Conservation (phyloP, 108 stramenopile species). For the Cylindrotheca fusiformis region DNA sequence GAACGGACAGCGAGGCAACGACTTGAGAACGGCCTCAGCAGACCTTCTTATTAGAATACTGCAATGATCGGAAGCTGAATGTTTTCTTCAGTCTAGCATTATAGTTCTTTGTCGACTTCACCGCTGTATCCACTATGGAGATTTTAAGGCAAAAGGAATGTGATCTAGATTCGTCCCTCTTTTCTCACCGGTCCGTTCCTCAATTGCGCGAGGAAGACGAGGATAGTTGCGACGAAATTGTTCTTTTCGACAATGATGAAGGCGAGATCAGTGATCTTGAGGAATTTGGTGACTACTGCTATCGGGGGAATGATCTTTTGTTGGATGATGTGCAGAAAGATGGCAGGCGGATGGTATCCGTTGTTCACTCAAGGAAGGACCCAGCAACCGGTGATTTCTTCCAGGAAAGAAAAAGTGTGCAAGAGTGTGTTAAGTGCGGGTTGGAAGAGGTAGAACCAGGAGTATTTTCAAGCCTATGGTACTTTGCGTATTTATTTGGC, state of each 20-base stretch:
- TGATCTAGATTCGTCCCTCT: too few species aligned
- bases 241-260: conserved; percentile 16
- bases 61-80: too few species aligned
- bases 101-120: too few species aligned
- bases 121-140: too few species aligned
- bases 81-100: too few species aligned
- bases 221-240: conserved; percentile 15
- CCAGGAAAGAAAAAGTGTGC: conserved; percentile 9
- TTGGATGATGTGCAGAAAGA: conserved; percentile 3
- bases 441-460: conserved; percentile 25
- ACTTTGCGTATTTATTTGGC: conserved; percentile 21
- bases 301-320: conserved; percentile 1
- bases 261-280: background rate
- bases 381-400: conserved; percentile 8
- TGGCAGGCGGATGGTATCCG: conserved; percentile 6
- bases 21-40: too few species aligned
- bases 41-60: too few species aligned
- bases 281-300: conserved; percentile 1
- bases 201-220: conserved; percentile 6
- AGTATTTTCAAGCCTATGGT: conserved; percentile 16
- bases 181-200: conserved; percentile 5
- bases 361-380: conserved; percentile 22
- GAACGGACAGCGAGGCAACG: too few species aligned
- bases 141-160: too few species aligned
- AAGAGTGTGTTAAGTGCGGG: conserved; percentile 15